phyloP scores from a whole-genome alignment of 257 asterid genomes.

The Anisodus acutangulus region DNA sequence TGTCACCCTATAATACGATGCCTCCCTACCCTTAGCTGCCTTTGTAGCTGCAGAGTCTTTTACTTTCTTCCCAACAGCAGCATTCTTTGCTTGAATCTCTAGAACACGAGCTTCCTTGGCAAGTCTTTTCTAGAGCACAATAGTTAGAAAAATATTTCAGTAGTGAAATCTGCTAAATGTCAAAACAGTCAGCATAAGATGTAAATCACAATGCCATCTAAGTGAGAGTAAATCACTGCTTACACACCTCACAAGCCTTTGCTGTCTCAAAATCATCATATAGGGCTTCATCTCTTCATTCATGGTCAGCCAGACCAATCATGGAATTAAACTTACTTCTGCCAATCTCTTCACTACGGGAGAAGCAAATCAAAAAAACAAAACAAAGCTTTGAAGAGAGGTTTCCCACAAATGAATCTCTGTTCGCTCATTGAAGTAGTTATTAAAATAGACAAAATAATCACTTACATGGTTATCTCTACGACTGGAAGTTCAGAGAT shows the following conservation, averaged over 20 bases:
- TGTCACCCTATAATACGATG: slow-evolving; percentile 73
- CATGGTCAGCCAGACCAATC: slow-evolving; percentile 80
- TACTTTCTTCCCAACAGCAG: slow-evolving; percentile 75
- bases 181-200: slow-evolving; percentile 19
- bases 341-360: slow-evolving; percentile 81
- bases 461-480: slow-evolving; percentile 76
- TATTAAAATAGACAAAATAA: neutral
- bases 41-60: slow-evolving; percentile 55
- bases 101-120: slow-evolving; percentile 90
- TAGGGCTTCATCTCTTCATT: slow-evolving; percentile 74
- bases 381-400: neutral
- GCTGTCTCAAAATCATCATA: slow-evolving; percentile 88
- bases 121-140: slow-evolving; percentile 68
- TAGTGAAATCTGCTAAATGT: slow-evolving; percentile 25
- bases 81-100: slow-evolving; percentile 80
- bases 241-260: slow-evolving; percentile 77
- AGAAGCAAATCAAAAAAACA: slow-evolving; percentile 22
- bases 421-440: slow-evolving; percentile 6
- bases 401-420: neutral
- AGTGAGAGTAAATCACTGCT: slow-evolving; percentile 19
- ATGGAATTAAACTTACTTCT: slow-evolving; percentile 69
- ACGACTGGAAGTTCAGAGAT: slow-evolving; percentile 77
- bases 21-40: slow-evolving; percentile 76
- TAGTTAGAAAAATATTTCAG: slow-evolving; percentile 29
- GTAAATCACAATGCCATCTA: slow-evolving; percentile 1